Evolutionary conservation across 83 land plant species (phyloP), one percentile per base, ranked within the genome.

Genomic region (Picea abies): DNA sequence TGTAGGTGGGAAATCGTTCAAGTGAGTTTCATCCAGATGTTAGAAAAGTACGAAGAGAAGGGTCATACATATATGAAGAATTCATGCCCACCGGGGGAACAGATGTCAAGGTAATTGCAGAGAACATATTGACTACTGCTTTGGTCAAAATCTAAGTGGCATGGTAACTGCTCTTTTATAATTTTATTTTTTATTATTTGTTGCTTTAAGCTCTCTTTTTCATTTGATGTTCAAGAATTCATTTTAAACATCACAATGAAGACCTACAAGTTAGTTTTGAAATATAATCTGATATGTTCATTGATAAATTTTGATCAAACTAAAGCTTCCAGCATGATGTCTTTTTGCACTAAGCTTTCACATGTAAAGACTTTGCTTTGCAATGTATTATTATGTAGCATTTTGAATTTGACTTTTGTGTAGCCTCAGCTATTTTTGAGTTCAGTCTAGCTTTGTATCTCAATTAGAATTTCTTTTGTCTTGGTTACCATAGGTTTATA

Each of bases 61-160:
- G 99, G 52, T 97, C 99, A n/a, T 97, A 95, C 78, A 94, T 97
- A 82, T 97, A 97, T 84, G 99, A 97, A 81, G 99, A 97, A 71
- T 97, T 97, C 82, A 96, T 95, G 99, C 99, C 98, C 61, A 97
- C 99, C 67, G 99, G 99, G 41, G 99, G 99, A 84, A 97, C 99
- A 70, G 99, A 97, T 92, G 99, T 97, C 35, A 97, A 97, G 99
- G 99, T 97, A 64, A 15, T 26, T 63, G 20, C 23, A 17, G 47
- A 20, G 25, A 41, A 44, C 22, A 10, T 44, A 39, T 11, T 44
- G 22, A 19, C 9, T 73, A 20, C 47, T 44, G 12, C 77, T 73
- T 26, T 44, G 77, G 12, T 20, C 41, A 20, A 23, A 72, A 41
- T 22, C 14, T 73, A 44, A 73, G 47, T 16, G 19, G 17, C 20